A percentile compares a stretch with the other conserved stretches of the same genome.
Evolutionary conservation across 1,139 yeast species (phyloP).

Genomic region (Geotrichum siamense): DNA sequence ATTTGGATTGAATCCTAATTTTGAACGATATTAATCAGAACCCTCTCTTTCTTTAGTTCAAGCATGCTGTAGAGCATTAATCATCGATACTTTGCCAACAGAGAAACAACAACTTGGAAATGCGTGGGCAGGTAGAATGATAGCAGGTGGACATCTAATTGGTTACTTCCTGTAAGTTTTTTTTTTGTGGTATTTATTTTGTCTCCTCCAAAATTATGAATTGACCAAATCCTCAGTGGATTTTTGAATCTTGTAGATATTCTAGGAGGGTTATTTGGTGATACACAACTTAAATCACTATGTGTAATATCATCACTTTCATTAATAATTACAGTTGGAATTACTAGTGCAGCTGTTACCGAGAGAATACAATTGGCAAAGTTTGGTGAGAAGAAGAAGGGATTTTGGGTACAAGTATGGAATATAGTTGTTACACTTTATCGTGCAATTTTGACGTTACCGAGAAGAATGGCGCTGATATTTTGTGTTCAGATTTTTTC

Average conservation of each 20-base stretch:
- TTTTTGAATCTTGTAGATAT: conserved; percentile 37
- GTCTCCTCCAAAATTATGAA: background rate
- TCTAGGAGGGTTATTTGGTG: conserved; percentile 38
- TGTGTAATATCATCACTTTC: conserved; percentile 41
- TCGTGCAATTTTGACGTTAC: conserved; percentile 23
- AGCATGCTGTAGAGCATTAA: conserved; percentile 52
- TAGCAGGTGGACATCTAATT: conserved; percentile 49
- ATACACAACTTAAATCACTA: conserved; percentile 46
- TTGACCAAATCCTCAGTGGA: conserved; percentile 32
- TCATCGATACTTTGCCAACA: conserved; percentile 50
- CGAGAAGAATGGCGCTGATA: conserved; percentile 27
- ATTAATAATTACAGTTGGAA: conserved; percentile 36
- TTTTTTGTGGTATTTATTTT: too few species aligned
- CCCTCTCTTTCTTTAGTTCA: conserved; percentile 39
- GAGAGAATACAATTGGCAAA: conserved; percentile 23
- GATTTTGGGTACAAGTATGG: conserved; percentile 15
- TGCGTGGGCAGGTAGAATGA: conserved; percentile 70
- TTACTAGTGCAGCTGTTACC: conserved; percentile 37
- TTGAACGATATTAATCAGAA: background rate
- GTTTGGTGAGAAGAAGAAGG: conserved; percentile 13
- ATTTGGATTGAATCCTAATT: too few species aligned
- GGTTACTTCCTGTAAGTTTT: conserved; percentile 41
- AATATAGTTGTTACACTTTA: conserved; percentile 21
- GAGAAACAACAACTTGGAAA: conserved; percentile 51
- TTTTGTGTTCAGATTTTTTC: conserved; percentile 34